phyloP scores from a whole-genome alignment of 1,284 basidiomycete genomes.

The Termitomyces sp. region DNA sequence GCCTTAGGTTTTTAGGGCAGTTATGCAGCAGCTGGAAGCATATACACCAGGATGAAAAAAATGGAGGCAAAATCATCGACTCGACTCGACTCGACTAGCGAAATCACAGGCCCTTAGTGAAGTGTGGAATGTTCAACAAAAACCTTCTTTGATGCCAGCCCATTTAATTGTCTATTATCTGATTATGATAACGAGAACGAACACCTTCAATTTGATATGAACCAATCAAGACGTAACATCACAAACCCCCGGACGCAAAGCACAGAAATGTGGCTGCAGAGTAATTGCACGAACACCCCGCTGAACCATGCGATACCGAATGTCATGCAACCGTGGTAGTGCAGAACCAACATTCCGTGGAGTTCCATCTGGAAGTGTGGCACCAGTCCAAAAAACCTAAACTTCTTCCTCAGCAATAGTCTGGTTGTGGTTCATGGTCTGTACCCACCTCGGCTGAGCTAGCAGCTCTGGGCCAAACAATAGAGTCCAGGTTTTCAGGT shows the following conservation, averaged over 20 bases:
- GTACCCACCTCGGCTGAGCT: slow-evolving; percentile 56
- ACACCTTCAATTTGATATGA: too few species aligned
- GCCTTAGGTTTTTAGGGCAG: too few species aligned
- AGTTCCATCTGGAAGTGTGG: slow-evolving; percentile 41
- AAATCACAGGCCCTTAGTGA: too few species aligned
- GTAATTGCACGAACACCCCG: slow-evolving; percentile 65
- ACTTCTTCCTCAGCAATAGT: neutral
- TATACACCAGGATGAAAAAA: too few species aligned
- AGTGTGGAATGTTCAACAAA: too few species aligned
- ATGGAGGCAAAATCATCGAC: too few species aligned
- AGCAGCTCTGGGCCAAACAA: slow-evolving; percentile 78
- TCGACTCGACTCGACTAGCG: too few species aligned
- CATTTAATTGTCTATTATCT: too few species aligned
- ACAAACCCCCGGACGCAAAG: slow-evolving; percentile 61
- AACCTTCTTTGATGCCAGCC: too few species aligned
- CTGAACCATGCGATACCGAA: slow-evolving; percentile 63
- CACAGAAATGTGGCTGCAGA: slow-evolving; percentile 81
- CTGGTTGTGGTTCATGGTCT: neutral
- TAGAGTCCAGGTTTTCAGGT: slow-evolving; percentile 64
- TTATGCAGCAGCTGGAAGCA: too few species aligned
- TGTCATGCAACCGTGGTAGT: slow-evolving; percentile 71
- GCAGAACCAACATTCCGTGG: slow-evolving; percentile 55
- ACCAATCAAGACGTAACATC: slow-evolving; percentile 25
- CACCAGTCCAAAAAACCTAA: slow-evolving; percentile 71
- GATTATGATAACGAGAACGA: too few species aligned